Percentiles rank a stretch among this genome's conserved stretches.
Conservation (phyloP, 2,329 filamentous ascomycete genomes). For the Magnaporthiopsis incrustans region DNA sequence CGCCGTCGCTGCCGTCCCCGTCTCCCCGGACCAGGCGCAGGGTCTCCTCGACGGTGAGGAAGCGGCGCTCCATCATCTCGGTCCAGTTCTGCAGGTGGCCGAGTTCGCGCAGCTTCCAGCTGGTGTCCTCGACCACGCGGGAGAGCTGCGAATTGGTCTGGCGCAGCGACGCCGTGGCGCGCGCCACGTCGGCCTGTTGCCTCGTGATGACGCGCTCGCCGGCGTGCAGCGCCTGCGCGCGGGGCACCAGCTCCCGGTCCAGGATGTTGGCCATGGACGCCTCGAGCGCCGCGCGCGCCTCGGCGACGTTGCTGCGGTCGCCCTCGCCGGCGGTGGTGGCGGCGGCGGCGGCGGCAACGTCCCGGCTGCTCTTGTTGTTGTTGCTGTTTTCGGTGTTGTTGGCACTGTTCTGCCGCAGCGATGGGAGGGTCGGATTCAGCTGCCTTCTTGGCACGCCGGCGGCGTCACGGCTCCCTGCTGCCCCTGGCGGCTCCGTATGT, state of each 20-base stretch:
- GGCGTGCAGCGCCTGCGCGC: conserved; percentile 60
- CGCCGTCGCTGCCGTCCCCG: conserved; percentile 11
- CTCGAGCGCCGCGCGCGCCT: conserved; percentile 51
- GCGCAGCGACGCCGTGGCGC: conserved; percentile 50
- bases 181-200: conserved; percentile 59
- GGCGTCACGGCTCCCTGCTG: neutral
- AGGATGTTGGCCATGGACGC: conserved; percentile 62
- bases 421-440: neutral
- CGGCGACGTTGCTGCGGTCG: conserved; percentile 25
- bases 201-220: conserved; percentile 57
- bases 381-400: conserved; percentile 6
- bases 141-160: conserved; percentile 60
- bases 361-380: neutral
- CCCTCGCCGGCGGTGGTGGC: neutral
- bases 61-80: conserved; percentile 66
- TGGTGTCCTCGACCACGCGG: conserved; percentile 54
- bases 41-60: conserved; percentile 58
- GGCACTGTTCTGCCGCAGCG: neutral
- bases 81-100: conserved; percentile 84
- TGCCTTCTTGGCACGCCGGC: neutral
- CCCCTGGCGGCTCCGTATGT: neutral
- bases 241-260: conserved; percentile 58
- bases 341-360: neutral
- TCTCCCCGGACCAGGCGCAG: conserved; percentile 42
- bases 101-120: conserved; percentile 63